Conservation (phyloP, 495 filamentous ascomycete genomes). For the Neohortaea acidophila region DNA sequence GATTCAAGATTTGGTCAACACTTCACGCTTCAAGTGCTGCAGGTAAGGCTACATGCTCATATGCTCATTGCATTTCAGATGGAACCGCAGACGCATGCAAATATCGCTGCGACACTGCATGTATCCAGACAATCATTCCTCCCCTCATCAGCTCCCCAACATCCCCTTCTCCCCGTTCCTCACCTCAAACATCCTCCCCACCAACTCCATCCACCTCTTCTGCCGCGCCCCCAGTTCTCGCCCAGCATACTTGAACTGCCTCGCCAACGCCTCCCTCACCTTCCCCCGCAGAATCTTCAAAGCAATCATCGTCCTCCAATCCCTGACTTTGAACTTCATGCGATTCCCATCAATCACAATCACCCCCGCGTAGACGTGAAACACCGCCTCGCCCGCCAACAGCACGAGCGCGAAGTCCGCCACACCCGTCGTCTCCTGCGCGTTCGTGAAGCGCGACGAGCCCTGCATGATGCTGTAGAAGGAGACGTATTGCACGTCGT, state of each 20-base stretch:
- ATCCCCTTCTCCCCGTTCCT: background rate
- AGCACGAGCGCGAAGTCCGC: constrained; percentile 70
- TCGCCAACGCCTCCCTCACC: constrained; percentile 54
- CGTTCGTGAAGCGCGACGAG: constrained; percentile 63
- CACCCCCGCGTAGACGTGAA: constrained; percentile 76
- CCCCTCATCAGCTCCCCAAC: no score
- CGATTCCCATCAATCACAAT: constrained; percentile 73
- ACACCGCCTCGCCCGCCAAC: constrained; percentile 73
- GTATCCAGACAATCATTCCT: no score
- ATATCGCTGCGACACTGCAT: no score
- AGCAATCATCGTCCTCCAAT: constrained; percentile 81
- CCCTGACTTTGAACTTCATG: constrained; percentile 68
- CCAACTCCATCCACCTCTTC: constrained; percentile 64
- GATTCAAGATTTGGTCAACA: no score
- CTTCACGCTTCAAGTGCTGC: no score
- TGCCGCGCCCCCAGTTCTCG: constrained; percentile 46
- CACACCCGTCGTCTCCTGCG: constrained; percentile 72
- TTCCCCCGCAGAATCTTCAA: constrained; percentile 58
- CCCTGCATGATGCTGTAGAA: constrained; percentile 97
- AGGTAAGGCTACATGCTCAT: no score
- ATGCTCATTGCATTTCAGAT: no score
- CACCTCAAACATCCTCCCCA: constrained; percentile 21
- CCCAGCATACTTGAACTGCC: constrained; percentile 58
- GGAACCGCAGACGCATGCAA: no score
- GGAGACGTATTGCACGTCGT: constrained; percentile 60